Evolutionary conservation across 2,329 filamentous ascomycete genomes (phyloP).

Genomic region (Penicillium digitatum): DNA sequence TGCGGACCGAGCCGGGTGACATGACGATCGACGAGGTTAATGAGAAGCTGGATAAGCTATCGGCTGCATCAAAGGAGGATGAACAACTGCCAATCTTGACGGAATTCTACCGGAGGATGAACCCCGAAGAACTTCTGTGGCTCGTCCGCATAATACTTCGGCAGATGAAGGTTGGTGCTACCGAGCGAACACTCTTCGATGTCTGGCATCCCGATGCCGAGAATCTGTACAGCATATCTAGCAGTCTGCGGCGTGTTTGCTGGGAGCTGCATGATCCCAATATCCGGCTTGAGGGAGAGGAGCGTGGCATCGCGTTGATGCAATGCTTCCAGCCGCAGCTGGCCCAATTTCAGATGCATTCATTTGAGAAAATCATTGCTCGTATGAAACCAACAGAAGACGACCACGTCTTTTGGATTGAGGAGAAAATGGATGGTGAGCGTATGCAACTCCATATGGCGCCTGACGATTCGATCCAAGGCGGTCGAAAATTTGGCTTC

Average conservation of each 20-base stretch:
- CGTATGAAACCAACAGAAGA: slow-evolving; percentile 63
- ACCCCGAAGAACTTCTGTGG: slow-evolving; percentile 90
- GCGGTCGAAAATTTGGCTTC: slow-evolving; percentile 73
- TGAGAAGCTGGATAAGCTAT: slow-evolving; percentile 72
- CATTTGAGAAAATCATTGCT: slow-evolving; percentile 73
- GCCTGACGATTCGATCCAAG: slow-evolving; percentile 62
- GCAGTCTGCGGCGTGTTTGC: slow-evolving; percentile 82
- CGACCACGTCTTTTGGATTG: slow-evolving; percentile 84
- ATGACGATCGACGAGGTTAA: slow-evolving; percentile 92
- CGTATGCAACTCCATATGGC: slow-evolving; percentile 95
- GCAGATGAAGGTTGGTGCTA: slow-evolving; percentile 70
- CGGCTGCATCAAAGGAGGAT: slow-evolving; percentile 72
- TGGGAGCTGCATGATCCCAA: slow-evolving; percentile 82
- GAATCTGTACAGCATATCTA: slow-evolving; percentile 81
- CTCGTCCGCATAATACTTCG: slow-evolving; percentile 87
- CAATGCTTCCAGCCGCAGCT: slow-evolving; percentile 95
- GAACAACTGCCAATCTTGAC: slow-evolving; percentile 77
- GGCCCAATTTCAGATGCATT: slow-evolving; percentile 82
- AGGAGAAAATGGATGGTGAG: slow-evolving; percentile 96
- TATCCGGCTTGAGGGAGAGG: slow-evolving; percentile 68
- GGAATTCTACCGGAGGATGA: slow-evolving; percentile 85
- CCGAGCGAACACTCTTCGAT: slow-evolving; percentile 82
- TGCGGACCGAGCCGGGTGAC: slow-evolving; percentile 67
- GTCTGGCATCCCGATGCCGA: slow-evolving; percentile 77
- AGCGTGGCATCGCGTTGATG: slow-evolving; percentile 75